phyloP scores from a whole-genome alignment of 768 basidiomycete species.

The Hericium rajendrae region DNA sequence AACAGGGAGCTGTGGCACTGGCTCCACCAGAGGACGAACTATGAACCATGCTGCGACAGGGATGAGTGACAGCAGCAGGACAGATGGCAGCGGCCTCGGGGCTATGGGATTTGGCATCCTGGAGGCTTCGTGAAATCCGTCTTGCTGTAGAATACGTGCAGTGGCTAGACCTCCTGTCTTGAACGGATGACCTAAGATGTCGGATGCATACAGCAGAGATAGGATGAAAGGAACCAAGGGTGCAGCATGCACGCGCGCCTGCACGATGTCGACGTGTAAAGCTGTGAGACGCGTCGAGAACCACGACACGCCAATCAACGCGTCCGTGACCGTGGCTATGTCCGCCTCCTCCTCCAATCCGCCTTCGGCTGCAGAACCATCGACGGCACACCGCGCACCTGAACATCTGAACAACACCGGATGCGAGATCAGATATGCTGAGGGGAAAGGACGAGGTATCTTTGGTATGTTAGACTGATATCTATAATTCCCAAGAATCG shows the following conservation, averaged over 20 bases:
- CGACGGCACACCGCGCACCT: slow-evolving; percentile 6
- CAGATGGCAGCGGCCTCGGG: slow-evolving; percentile 8
- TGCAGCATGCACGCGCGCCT: too few relatives aligned
- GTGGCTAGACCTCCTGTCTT: not conserved
- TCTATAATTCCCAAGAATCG: not conserved
- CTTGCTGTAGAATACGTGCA: not conserved
- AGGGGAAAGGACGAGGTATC: slow-evolving; percentile 52
- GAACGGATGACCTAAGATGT: not conserved
- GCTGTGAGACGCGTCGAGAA: not conserved
- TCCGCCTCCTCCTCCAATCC: not conserved
- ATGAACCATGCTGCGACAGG: slow-evolving; percentile 71
- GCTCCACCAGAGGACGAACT: slow-evolving; percentile 59
- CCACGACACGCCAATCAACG: not conserved
- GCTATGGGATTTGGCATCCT: slow-evolving; percentile 7
- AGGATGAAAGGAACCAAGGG: not conserved
- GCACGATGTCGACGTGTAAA: not conserved
- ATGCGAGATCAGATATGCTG: slow-evolving; percentile 34
- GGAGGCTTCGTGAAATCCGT: not conserved
- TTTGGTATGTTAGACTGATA: slow-evolving; percentile 36
- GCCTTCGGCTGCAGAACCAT: not conserved
- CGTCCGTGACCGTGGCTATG: not conserved
- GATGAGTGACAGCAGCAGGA: slow-evolving; percentile 47
- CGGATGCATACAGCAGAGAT: not conserved
- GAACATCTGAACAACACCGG: slow-evolving; percentile 35
- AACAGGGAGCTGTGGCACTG: slow-evolving; percentile 57